Base-by-base conservation (phyloP, 768 basidiomycete species). In the Termitomyces sp. region DNA sequence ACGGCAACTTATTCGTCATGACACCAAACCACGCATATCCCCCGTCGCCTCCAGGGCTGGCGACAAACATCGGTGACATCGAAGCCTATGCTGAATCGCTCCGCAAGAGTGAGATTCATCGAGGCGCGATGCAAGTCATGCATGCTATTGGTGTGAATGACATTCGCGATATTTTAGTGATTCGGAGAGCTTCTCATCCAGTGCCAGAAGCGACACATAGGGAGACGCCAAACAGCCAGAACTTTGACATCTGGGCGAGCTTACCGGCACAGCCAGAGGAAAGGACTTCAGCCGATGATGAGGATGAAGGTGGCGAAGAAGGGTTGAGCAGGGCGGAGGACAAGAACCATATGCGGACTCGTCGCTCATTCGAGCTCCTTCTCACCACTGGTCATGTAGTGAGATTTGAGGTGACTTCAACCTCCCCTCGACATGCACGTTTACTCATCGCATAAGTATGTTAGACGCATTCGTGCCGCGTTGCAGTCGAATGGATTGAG, bases 401-500 rank as follows among this genome's bases (percentile, higher is more conserved):
- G 55, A 79, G 89, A 18, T 92, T 93, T 57, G 94, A 98, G 83
- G 94, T 94, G 65, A 62, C 81, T 42, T 55, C 42, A 39, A 57
- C 28, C 55, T 18, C 44, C 22, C 55, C 22, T 33, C 16, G 42
- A 39, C 20, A 65, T 49, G 38, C 32, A 38, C 52, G 1, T 42
- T 33, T 46, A 63, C 45, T 38, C 45, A 54, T 40, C 20, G 42
- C 32, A 16, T 3, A 15, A 22, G 15, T 24, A 44, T 44, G 11
- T 36, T 18, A 95, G 92, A 79, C 87, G 40, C 77, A 89, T 76
- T 87, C 87, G 24, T 77, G 83, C 58, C 76, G 70, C 36, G 79
- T 88, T 49, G 91, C 91, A 0, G 70, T 87, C 54, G 94, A 98
- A 69, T 98, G 96, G 96, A 86, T 97, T 53, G 81, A 84, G 54